Evolutionary conservation across 2,329 filamentous ascomycete species (phyloP), one percentile per base, ranked within the genome.

Genomic region (Colletotrichum paranaense): DNA sequence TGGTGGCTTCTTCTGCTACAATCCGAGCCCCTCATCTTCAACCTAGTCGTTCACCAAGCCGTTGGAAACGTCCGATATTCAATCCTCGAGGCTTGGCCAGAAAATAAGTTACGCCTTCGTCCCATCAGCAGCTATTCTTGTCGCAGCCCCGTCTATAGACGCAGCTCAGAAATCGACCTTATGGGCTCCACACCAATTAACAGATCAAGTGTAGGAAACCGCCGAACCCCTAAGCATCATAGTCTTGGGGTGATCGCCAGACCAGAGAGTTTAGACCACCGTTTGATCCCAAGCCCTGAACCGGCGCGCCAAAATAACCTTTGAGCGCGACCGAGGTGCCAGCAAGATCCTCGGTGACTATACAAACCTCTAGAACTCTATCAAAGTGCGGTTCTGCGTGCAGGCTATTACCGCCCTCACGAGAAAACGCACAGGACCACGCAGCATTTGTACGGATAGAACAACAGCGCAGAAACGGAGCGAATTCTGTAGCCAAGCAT

Each of bases 61-160:
- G 9, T 46, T 32, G 30, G 60, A 24, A 26, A 22, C 59, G 62
- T 69, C 69, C 53, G 70, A 60, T 64, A 22, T 49, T 9, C 42
- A 19, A 30, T 55, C 58, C 30, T 46, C 52, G 65, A 42, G 38
- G 38, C 38, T 42, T 42, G 38, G 63, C 38, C n/a, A 57, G 22
- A 72, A 30, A 71, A 38, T n/a, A 28, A 22, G 28, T 26, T 24
- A 49, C 22, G 46, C 49, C 56, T 73, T 71, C 71, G 56, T 73
- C 71, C 71, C 60, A 66, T 71, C 32, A 56, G 35, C 59, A 56
- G 67, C 67, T 71, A 66, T 73, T 66, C 32, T 73, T 66, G 71
- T 73, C 56, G 28, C 42, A 58, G 58, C 32, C 57, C 67, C 46
- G 28, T 63, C n/a, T 38, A 35, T 58, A 32, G 66, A 49, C 52